These are phyloP conservation scores for Sesbania bispinosa DNA, from an alignment of 306 rosid genomes.

Conservation along the genomic window DNA sequence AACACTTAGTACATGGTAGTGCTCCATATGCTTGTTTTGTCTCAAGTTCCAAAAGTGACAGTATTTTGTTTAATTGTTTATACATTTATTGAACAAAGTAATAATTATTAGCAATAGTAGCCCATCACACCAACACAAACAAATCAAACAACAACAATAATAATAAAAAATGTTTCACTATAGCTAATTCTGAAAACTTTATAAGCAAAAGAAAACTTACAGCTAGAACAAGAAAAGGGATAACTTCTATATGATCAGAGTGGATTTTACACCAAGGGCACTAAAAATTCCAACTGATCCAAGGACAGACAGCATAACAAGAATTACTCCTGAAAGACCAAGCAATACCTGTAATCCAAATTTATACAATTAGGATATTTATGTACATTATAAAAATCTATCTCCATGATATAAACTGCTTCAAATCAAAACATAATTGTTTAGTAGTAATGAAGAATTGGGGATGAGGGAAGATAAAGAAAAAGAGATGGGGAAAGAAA, in stretches of 20 bases:
- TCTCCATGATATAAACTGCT: not conserved
- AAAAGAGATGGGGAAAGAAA: not conserved
- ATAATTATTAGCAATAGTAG: not conserved
- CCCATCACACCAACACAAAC: too few species aligned
- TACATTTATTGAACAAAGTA: not conserved
- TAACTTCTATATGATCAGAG: constrained; percentile 98
- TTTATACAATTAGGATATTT: constrained; percentile 20
- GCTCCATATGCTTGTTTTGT: not conserved
- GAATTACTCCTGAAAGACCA: constrained; percentile 91
- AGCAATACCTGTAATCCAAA: constrained; percentile 71
- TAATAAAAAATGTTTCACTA: not conserved
- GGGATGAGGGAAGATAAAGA: constrained; percentile 2
- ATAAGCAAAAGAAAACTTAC: constrained; percentile 57
- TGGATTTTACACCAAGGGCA: constrained; percentile 88
- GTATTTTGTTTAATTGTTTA: not conserved
- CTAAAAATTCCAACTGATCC: constrained; percentile 95
- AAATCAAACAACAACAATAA: not conserved
- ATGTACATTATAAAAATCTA: constrained; percentile 8
- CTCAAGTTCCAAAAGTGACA: not conserved
- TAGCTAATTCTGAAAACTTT: not conserved
- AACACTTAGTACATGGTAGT: not conserved
- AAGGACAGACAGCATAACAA: constrained; percentile 91
- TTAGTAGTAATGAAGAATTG: not conserved
- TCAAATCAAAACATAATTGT: not conserved
- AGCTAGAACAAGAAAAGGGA: constrained; percentile 97